These are phyloP conservation scores for Acanthamoeba lenticulata DNA, from an alignment of 208 protist genomes.

Conservation along the genomic window DNA sequence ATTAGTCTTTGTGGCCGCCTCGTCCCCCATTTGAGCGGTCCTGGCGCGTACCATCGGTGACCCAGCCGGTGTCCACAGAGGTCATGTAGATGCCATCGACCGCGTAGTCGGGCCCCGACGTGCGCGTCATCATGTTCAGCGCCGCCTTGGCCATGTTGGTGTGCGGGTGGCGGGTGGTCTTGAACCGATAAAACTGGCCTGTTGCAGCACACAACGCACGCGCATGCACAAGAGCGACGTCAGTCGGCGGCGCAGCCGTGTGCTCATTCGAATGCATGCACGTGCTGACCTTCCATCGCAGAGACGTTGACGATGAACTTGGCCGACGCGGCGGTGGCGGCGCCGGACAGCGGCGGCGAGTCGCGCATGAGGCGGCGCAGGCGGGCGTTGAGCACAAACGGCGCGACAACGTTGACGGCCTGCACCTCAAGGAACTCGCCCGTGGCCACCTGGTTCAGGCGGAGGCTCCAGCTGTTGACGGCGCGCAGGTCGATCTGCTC, in stretches of 20 bases:
- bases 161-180: slow-evolving; percentile 92
- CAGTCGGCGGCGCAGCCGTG: no score
- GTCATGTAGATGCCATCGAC: slow-evolving; percentile 96
- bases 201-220: neutral
- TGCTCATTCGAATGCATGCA: no score
- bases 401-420: slow-evolving; percentile 95
- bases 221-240: no score
- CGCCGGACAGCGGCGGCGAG: neutral
- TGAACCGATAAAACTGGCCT: slow-evolving; percentile 89
- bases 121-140: slow-evolving; percentile 98
- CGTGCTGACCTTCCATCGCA: slow-evolving; percentile 92
- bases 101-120: slow-evolving; percentile 92
- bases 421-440: slow-evolving; percentile 81
- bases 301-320: slow-evolving; percentile 96
- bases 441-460: slow-evolving; percentile 89
- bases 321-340: slow-evolving; percentile 77
- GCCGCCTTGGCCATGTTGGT: slow-evolving; percentile 98
- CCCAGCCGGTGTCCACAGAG: slow-evolving; percentile 97
- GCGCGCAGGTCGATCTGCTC: slow-evolving; percentile 22
- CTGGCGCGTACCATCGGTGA: neutral
- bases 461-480: slow-evolving; percentile 70
- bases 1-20: no score
- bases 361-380: slow-evolving; percentile 74
- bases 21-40: neutral
- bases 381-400: slow-evolving; percentile 94